Conservation (phyloP, 2,329 filamentous ascomycete genomes). For the Fusarium tricinctum region DNA sequence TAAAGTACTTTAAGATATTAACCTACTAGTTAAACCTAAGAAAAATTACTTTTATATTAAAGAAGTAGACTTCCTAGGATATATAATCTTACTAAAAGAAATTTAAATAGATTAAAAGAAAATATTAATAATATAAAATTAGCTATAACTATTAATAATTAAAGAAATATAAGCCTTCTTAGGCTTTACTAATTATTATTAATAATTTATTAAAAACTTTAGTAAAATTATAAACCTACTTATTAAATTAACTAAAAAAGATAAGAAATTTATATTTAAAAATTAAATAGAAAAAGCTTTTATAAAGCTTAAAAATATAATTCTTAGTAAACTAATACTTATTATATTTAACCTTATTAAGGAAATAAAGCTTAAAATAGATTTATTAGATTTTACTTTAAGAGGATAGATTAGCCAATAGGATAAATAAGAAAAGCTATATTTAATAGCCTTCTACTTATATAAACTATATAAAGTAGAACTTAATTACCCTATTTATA, state of each 20-base stretch:
- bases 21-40: conserved; percentile 29
- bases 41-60: conserved; percentile 35
- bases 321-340: too few relatives aligned
- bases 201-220: conserved; percentile 18
- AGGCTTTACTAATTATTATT: too few relatives aligned
- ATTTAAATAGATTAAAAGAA: conserved; percentile 39
- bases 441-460: background rate
- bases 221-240: background rate
- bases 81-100: conserved; percentile 23
- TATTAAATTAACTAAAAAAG: background rate
- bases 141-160: background rate
- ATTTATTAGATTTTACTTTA: too few relatives aligned
- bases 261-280: background rate
- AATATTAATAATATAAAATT: conserved; percentile 12
- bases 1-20: conserved; percentile 20
- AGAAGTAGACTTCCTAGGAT: conserved; percentile 28
- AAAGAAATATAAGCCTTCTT: conserved; percentile 35
- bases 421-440: background rate
- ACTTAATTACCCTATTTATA: background rate
- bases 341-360: too few relatives aligned
- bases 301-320: too few relatives aligned
- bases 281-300: too few relatives aligned
- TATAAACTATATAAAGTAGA: background rate
- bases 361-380: too few relatives aligned
- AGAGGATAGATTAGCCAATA: background rate